These are phyloP conservation scores for Solanum chmielewskii DNA, from an alignment of 257 asterid genomes.

Conservation along the genomic window DNA sequence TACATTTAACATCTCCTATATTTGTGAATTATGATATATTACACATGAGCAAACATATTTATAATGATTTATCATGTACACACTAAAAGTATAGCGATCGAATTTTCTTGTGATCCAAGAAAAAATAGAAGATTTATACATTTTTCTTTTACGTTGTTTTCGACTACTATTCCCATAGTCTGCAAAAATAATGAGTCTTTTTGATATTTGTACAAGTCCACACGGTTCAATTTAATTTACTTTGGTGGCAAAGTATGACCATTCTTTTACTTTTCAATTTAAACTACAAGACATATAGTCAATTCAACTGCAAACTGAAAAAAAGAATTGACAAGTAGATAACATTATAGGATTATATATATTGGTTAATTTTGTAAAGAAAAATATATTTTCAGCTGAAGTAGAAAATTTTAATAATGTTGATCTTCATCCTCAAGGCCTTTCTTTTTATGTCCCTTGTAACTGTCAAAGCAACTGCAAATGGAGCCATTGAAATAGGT, in stretches of 20 bases:
- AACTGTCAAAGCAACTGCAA: not conserved
- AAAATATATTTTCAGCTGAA: not conserved
- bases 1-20: too few species aligned
- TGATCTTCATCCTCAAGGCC: not conserved
- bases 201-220: not conserved
- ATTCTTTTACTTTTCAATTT: not conserved
- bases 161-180: not conserved
- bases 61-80: too few species aligned
- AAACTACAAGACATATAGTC: not conserved
- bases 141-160: not conserved
- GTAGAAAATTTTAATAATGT: not conserved
- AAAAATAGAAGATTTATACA: not conserved
- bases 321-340: not conserved
- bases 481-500: constrained; percentile 12
- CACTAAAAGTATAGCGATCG: too few species aligned
- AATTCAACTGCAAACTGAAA: not conserved
- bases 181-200: not conserved
- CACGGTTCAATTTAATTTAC: not conserved
- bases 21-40: accelerated
- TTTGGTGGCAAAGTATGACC: not conserved
- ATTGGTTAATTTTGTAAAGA: not conserved
- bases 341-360: not conserved
- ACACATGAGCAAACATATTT: too few species aligned
- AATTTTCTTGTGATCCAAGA: too few species aligned
- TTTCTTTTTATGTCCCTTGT: not conserved